Conservation (phyloP, 169 alveolate genomes). For the Eimeria acervulina region DNA sequence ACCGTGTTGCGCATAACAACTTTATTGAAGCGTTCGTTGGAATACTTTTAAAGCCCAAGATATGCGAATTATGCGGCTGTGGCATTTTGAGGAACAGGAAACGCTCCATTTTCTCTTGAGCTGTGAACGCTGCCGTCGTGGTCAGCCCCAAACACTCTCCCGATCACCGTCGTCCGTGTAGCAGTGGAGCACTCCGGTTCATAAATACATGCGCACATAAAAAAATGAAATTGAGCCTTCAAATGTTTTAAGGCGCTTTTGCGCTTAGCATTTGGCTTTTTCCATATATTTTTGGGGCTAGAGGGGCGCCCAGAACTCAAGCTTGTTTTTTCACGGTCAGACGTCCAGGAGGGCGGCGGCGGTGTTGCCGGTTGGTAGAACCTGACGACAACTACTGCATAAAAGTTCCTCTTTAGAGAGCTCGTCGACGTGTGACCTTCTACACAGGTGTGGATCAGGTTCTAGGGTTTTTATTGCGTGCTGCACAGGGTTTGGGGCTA, state of each 20-base stretch:
- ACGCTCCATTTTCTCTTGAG: not conserved
- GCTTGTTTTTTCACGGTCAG: not conserved
- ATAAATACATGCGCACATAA: not conserved
- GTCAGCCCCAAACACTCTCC: not conserved
- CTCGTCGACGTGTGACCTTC: not conserved
- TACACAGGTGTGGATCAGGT: not conserved
- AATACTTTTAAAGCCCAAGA: not conserved
- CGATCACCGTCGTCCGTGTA: too few species aligned
- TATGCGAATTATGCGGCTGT: not conserved
- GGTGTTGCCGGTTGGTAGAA: not conserved
- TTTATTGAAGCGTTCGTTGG: not conserved
- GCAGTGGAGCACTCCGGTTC: not conserved
- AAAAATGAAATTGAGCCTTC: not conserved
- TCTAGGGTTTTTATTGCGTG: not conserved
- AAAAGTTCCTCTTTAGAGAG: not conserved
- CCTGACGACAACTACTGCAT: not conserved
- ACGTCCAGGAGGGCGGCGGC: not conserved
- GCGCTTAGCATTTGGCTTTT: not conserved
- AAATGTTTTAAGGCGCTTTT: not conserved
- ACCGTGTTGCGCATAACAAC: not conserved
- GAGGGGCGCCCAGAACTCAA: not conserved
- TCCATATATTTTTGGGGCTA: not conserved
- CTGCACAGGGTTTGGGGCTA: not conserved
- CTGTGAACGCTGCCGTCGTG: not conserved
- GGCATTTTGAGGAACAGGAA: not conserved